These are phyloP conservation scores for Fusarium nurragi DNA, from an alignment of 2,329 filamentous ascomycete genomes.

Conservation along the genomic window DNA sequence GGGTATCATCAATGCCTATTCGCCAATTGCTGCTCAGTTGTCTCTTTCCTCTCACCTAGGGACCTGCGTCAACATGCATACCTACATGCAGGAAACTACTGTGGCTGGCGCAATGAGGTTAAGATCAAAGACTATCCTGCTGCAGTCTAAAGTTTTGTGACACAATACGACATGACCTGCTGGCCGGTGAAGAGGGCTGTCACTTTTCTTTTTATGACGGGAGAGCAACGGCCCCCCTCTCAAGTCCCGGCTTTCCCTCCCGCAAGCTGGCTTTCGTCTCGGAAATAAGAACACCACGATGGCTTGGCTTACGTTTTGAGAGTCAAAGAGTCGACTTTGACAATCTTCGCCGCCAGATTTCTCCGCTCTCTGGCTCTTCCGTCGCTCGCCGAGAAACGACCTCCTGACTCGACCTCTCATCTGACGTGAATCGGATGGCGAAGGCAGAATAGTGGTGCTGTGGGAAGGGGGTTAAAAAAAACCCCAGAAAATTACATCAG, in stretches of 20 bases:
- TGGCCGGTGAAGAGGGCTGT: conserved; percentile 20
- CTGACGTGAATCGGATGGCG: conserved; percentile 46
- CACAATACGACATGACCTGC: conserved; percentile 28
- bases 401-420: conserved; percentile 44
- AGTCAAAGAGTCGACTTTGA: not conserved
- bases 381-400: conserved; percentile 37
- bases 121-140: conserved; percentile 28
- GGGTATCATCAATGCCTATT: conserved; percentile 32
- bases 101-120: conserved; percentile 33
- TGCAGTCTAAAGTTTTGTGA: conserved; percentile 28
- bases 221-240: conserved; percentile 17
- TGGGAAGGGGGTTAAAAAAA: conserved; percentile 17
- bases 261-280: conserved; percentile 2
- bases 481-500: conserved; percentile 23
- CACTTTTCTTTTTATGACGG: conserved; percentile 21
- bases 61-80: conserved; percentile 42
- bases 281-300: conserved; percentile 19
- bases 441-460: conserved; percentile 32
- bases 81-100: conserved; percentile 30
- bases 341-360: not conserved
- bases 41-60: conserved; percentile 44
- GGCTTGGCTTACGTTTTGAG: not conserved
- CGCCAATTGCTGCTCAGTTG: conserved; percentile 43
- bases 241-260: conserved; percentile 7
- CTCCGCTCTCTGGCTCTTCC: conserved; percentile 10